phyloP scores from a whole-genome alignment of 106 monocot genomes.

The Amphibolis antarctica region DNA sequence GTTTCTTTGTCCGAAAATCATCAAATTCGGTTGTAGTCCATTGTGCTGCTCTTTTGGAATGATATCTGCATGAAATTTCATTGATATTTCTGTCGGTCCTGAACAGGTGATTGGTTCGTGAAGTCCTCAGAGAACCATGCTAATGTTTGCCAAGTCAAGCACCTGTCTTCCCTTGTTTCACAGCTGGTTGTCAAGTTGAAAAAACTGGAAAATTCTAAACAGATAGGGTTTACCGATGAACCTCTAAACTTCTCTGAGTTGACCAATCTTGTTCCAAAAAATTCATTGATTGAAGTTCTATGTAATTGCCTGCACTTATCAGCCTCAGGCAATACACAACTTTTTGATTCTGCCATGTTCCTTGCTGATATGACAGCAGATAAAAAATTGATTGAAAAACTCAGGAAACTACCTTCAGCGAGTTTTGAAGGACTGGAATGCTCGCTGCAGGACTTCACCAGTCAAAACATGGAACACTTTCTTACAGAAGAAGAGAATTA shows the following conservation, averaged over 20 bases:
- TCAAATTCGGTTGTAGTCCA: too few relatives aligned
- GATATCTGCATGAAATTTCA: not conserved
- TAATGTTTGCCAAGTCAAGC: conserved; percentile 12
- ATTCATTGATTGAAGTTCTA: conserved; percentile 49
- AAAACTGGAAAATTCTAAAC: conserved; percentile 33
- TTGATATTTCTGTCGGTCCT: not conserved
- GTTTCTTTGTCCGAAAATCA: not conserved
- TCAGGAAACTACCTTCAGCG: conserved; percentile 35
- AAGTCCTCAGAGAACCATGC: conserved; percentile 11
- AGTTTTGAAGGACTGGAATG: conserved; percentile 7
- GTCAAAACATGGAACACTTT: conserved; percentile 8
- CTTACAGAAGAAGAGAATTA: conserved; percentile 29
- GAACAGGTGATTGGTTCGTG: conserved; percentile 18
- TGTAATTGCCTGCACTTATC: conserved; percentile 44
- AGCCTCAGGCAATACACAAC: conserved; percentile 33
- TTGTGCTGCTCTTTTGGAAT: too few relatives aligned
- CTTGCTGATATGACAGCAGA: conserved; percentile 43
- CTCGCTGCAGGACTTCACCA: not conserved
- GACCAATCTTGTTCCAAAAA: conserved; percentile 19
- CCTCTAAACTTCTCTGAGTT: conserved; percentile 11
- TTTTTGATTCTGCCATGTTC: conserved; percentile 37
- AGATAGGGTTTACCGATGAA: conserved; percentile 24
- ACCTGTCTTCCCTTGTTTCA: conserved; percentile 43
- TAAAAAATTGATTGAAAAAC: conserved; percentile 20
- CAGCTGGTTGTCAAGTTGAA: conserved; percentile 55